These are phyloP conservation scores for Colletotrichum lini DNA, from an alignment of 2,329 filamentous ascomycete genomes.

Conservation along the genomic window DNA sequence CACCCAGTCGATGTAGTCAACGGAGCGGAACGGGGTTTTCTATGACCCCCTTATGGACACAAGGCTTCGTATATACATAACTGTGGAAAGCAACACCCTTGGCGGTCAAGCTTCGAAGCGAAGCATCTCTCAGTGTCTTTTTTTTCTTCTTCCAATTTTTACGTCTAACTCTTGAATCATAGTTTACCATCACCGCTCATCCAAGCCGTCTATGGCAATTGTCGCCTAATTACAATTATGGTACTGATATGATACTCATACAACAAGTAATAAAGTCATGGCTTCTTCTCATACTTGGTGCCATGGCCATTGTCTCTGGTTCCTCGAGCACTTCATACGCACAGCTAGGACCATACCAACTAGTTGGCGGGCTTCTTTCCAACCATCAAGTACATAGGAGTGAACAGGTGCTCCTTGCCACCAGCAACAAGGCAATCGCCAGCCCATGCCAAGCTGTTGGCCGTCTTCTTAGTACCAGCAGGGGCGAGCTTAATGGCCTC, in stretches of 20 bases:
- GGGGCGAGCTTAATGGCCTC: slow-evolving; percentile 85
- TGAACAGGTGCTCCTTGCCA: slow-evolving; percentile 92
- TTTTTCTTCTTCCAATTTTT: no score
- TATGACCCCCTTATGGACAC: no score
- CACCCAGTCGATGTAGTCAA: not conserved
- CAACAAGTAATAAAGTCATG: slow-evolving; percentile 14
- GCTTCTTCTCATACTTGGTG: slow-evolving; percentile 5
- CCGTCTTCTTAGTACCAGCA: slow-evolving; percentile 92
- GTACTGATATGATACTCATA: slow-evolving; percentile 27
- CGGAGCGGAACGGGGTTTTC: not conserved
- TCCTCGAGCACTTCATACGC: slow-evolving; percentile 44
- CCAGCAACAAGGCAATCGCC: slow-evolving; percentile 90
- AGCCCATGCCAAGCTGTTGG: slow-evolving; percentile 85
- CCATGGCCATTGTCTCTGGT: not conserved
- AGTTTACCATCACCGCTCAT: not conserved
- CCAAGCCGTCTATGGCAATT: slow-evolving; percentile 2
- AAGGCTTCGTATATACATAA: no score
- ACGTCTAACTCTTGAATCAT: not conserved
- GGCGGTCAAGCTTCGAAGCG: not conserved
- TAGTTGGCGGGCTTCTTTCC: slow-evolving; percentile 79
- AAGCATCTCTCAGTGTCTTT: not conserved
- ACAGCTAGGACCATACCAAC: slow-evolving; percentile 16
- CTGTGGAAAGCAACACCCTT: not conserved
- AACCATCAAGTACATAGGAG: slow-evolving; percentile 98
- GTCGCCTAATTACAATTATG: slow-evolving; percentile 39